Evolutionary conservation across 2,329 filamentous ascomycete genomes (phyloP).

Genomic region (Aspergillus puulaauensis): DNA sequence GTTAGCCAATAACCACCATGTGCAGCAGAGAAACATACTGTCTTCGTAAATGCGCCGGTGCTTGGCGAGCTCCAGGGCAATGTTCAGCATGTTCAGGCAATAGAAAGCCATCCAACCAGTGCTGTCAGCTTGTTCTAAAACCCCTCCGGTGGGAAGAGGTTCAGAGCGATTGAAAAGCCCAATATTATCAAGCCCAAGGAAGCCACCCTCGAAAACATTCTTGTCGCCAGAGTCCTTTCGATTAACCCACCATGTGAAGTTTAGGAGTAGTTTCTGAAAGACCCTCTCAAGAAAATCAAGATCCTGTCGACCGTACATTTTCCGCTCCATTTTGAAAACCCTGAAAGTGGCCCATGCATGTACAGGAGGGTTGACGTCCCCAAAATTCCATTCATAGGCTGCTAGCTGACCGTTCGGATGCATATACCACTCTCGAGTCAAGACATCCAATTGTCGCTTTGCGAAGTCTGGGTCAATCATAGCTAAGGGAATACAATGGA

Average conservation of each 20-base stretch:
- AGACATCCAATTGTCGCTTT: constrained; percentile 95
- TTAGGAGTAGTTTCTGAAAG: constrained; percentile 92
- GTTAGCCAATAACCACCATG: constrained; percentile 8
- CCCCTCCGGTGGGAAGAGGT: constrained; percentile 87
- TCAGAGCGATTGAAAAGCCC: constrained; percentile 96
- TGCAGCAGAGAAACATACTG: constrained; percentile 35
- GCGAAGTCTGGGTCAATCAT: constrained; percentile 98
- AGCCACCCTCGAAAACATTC: constrained; percentile 96
- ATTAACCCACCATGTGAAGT: constrained; percentile 99
- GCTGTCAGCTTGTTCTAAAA: constrained; percentile 93
- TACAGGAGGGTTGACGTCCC: constrained; percentile 93
- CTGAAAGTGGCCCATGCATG: constrained; percentile 96
- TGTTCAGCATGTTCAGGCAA: constrained; percentile 94
- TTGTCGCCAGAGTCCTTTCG: constrained; percentile 92
- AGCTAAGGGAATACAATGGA: constrained; percentile 91
- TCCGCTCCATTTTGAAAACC: constrained; percentile 97
- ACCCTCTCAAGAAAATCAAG: constrained; percentile 93
- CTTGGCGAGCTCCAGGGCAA: constrained; percentile 90
- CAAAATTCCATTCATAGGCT: constrained; percentile 96
- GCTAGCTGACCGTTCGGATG: constrained; percentile 95
- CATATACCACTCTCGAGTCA: constrained; percentile 98
- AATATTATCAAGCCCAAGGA: constrained; percentile 94
- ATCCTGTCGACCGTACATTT: constrained; percentile 92
- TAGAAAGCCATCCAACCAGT: constrained; percentile 99
- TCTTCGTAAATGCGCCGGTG: constrained; percentile 95